Conservation (phyloP, 2,329 filamentous ascomycete genomes). For the Clarireedia hainanense region DNA sequence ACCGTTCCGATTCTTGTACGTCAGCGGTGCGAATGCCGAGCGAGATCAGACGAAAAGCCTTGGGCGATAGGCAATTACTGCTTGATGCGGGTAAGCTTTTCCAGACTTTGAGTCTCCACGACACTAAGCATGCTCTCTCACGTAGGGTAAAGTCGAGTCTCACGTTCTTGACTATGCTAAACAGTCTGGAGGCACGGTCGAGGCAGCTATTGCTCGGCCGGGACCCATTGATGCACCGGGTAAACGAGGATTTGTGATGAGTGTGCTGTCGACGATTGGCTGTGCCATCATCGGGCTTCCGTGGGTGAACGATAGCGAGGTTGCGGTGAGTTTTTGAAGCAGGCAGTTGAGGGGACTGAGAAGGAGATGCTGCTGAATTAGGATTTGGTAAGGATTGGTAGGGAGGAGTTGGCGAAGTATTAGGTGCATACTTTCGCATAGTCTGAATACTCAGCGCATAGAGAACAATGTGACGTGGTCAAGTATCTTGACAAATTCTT, state of each 20-base stretch:
- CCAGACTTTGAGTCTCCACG: neutral
- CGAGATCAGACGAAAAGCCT: conserved; percentile 39
- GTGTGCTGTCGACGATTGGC: neutral
- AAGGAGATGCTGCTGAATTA: neutral
- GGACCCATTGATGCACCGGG: conserved; percentile 35
- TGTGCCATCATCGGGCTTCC: conserved; percentile 27
- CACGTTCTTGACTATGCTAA: conserved; percentile 35
- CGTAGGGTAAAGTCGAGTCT: conserved; percentile 40
- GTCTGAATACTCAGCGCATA: no score
- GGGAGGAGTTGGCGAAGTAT: neutral
- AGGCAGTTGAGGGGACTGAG: conserved; percentile 15
- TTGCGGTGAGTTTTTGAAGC: conserved; percentile 36
- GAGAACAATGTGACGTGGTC: no score
- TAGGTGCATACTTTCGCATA: neutral
- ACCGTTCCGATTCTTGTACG: conserved; percentile 41
- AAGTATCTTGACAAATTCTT: no score
- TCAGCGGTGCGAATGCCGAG: conserved; percentile 38
- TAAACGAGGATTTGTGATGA: no score
- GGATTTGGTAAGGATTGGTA: neutral
- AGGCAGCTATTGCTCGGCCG: conserved; percentile 35
- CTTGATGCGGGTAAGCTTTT: conserved; percentile 38
- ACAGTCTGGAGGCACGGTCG: conserved; percentile 31
- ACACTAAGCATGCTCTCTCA: neutral
- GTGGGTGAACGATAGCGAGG: conserved; percentile 30
- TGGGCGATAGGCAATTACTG: conserved; percentile 34